Conservation (phyloP, 1,284 basidiomycete genomes). For the Puccinia triticina region DNA sequence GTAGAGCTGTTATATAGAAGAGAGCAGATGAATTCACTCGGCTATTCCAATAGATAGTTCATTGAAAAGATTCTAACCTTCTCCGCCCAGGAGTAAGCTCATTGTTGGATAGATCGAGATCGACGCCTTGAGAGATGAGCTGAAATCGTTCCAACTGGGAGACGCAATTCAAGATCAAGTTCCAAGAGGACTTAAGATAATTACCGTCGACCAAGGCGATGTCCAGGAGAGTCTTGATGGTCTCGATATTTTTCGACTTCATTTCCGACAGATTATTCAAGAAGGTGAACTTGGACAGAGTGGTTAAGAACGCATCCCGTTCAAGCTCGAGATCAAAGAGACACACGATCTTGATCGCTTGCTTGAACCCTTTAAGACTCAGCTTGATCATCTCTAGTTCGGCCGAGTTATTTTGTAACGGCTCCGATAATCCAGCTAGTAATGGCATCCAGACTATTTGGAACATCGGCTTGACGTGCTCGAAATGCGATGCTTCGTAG, state of each 20-base stretch:
- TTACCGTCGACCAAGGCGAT: slow-evolving; percentile 92
- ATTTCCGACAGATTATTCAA: slow-evolving; percentile 94
- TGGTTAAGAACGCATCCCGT: slow-evolving; percentile 95
- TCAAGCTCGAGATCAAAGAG: slow-evolving; percentile 94
- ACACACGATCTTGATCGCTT: slow-evolving; percentile 87
- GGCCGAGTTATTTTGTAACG: slow-evolving; percentile 72
- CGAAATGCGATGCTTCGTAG: slow-evolving; percentile 89
- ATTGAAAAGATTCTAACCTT: neutral
- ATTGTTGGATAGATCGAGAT: slow-evolving; percentile 31
- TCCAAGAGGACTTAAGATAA: slow-evolving; percentile 91
- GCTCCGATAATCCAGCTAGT: slow-evolving; percentile 86
- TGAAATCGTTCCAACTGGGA: slow-evolving; percentile 98
- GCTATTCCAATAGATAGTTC: neutral
- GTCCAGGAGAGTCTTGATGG: slow-evolving; percentile 89
- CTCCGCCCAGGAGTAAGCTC: slow-evolving; percentile 24
- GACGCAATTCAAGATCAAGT: slow-evolving; percentile 89
- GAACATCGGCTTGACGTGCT: slow-evolving; percentile 95
- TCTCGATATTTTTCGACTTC: slow-evolving; percentile 98
- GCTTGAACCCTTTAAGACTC: slow-evolving; percentile 91
- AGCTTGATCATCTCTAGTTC: slow-evolving; percentile 86
- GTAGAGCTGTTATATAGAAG: slow-evolving; percentile 37
- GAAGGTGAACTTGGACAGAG: slow-evolving; percentile 94
- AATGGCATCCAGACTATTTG: slow-evolving; percentile 98
- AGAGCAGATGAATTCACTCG: neutral
- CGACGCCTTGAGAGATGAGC: slow-evolving; percentile 76